Conservation (phyloP, 805 yeast species). For the Brettanomyces custersianus region DNA sequence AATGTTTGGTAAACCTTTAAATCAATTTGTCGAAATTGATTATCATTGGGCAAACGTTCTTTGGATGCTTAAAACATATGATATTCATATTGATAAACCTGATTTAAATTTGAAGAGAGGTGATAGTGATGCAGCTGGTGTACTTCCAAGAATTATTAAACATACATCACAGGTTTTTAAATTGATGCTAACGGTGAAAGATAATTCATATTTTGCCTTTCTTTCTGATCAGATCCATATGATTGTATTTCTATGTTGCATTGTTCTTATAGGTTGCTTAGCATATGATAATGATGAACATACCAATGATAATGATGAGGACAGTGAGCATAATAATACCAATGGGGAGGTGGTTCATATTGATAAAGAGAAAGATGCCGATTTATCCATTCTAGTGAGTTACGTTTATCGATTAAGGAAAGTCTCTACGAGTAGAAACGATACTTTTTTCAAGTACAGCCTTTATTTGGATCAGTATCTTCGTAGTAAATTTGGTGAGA, state of each 20-base stretch:
- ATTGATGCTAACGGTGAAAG: constrained; percentile 27
- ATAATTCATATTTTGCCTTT: constrained; percentile 53
- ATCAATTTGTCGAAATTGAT: constrained; percentile 67
- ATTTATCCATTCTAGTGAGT: not conserved
- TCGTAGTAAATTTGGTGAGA: not conserved
- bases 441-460: constrained; percentile 8
- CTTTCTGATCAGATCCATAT: constrained; percentile 66
- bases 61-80: constrained; percentile 23
- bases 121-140: not conserved
- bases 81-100: constrained; percentile 5
- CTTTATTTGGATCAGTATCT: constrained; percentile 3
- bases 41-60: constrained; percentile 53
- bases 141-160: not conserved
- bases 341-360: not conserved
- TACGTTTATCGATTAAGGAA: constrained; percentile 5
- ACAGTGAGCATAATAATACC: not conserved
- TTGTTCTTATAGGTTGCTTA: constrained; percentile 24
- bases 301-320: not conserved
- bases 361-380: too few relatives aligned
- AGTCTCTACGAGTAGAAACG: constrained; percentile 6
- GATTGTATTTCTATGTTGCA: constrained; percentile 34
- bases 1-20: constrained; percentile 58
- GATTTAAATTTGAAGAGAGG: not conserved
- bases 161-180: constrained; percentile 23
- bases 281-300: not conserved